Evolutionary conservation across 2,329 filamentous ascomycete genomes (phyloP), one percentile per base, ranked within the genome.

Genomic region (Stromatinia cepivora): DNA sequence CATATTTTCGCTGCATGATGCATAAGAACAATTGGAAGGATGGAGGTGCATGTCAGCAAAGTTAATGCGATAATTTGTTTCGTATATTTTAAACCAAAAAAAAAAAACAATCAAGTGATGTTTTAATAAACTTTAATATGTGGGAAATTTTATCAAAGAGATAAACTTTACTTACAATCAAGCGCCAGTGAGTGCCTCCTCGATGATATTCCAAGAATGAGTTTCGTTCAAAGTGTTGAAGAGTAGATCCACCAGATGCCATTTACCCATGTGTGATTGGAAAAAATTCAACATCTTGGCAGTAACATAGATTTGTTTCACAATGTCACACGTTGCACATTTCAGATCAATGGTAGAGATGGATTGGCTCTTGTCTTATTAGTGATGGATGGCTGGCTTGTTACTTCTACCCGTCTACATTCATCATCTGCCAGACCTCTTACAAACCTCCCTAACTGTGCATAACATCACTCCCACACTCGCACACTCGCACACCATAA

Each of bases 81-180:
- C 20, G 6, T 39, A n/a, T n/a, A n/a, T n/a, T n/a, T n/a, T n/a
- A n/a, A n/a, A n/a, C n/a, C n/a, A n/a, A n/a, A n/a, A n/a, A n/a
- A n/a, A n/a, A n/a, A n/a, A n/a, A n/a, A n/a, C n/a, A n/a, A n/a
- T n/a, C n/a, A n/a, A n/a, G n/a, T 46, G 22, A 42, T 59, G 13
- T 59, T 45, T 36, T 22, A 20, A 48, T 10, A 10, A 61, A 48
- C 58, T n/a, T 17, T 61, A 48, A 15, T 48, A 48, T 4, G 48
- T 62, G 54, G 17, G 13, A 8, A 8, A 15, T 62, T 62, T 28
- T 10, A 10, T 28, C 45, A 36, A 36, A 48, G 31, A 62, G 58
- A 62, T 48, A 20, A 48, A 62, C 28, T 39, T 58, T 58, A 25
- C 48, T n/a, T 57, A 36, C 45, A 36, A 36, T 50, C 31, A 62